Evolutionary conservation across 768 basidiomycete species (phyloP).

Genomic region (Xerocomus brunneocitrinus): DNA sequence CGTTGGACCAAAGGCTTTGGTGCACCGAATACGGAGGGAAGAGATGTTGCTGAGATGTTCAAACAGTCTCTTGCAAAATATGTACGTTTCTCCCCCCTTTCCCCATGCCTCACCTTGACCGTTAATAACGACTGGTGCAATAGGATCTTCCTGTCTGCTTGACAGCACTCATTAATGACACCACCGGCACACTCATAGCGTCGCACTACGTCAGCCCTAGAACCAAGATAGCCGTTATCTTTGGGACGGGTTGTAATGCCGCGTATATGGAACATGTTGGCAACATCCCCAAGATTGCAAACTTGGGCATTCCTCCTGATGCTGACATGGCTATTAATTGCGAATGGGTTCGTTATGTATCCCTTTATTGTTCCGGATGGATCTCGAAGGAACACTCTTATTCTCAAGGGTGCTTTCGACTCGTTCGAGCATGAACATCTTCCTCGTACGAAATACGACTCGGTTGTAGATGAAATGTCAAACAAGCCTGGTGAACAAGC

Average conservation of each 20-base stretch:
- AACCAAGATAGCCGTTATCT: slow-evolving; percentile 93
- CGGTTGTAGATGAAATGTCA: slow-evolving; percentile 85
- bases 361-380: neutral
- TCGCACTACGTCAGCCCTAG: slow-evolving; percentile 90
- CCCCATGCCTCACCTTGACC: neutral
- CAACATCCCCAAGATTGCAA: slow-evolving; percentile 79
- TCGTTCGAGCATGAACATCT: slow-evolving; percentile 93
- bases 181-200: slow-evolving; percentile 95
- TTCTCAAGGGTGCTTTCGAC: slow-evolving; percentile 86
- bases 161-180: slow-evolving; percentile 93
- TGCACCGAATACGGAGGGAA: slow-evolving; percentile 84
- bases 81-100: slow-evolving; percentile 41
- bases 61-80: slow-evolving; percentile 70
- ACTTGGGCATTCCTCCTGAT: slow-evolving; percentile 60
- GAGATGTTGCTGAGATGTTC: slow-evolving; percentile 94
- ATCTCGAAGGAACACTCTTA: neutral
- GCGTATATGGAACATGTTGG: slow-evolving; percentile 93
- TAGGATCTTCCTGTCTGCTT: slow-evolving; percentile 81
- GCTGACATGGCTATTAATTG: slow-evolving; percentile 94
- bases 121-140: neutral
- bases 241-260: slow-evolving; percentile 97
- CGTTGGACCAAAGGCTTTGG: slow-evolving; percentile 99
- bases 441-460: slow-evolving; percentile 92
- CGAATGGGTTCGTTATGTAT: slow-evolving; percentile 69
- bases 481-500: slow-evolving; percentile 97